Conservation (phyloP, 2,329 filamentous ascomycete genomes). For the Calycina marina region DNA sequence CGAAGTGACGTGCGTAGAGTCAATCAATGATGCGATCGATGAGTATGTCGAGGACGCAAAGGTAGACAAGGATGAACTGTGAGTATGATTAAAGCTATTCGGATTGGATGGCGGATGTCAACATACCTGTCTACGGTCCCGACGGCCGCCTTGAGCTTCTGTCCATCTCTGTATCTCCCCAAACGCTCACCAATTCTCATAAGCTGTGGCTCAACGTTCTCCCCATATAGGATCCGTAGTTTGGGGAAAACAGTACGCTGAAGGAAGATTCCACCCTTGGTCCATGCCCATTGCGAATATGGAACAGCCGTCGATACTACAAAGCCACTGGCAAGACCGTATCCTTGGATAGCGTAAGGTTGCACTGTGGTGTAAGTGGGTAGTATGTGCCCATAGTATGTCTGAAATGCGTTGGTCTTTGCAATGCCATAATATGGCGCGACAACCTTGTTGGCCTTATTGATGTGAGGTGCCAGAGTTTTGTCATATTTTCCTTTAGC, state of each 20-base stretch:
- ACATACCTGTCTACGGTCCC: constrained; percentile 35
- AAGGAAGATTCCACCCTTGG: constrained; percentile 54
- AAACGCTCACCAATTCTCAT: constrained; percentile 83
- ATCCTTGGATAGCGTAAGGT: constrained; percentile 60
- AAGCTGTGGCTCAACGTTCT: constrained; percentile 92
- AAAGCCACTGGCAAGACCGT: constrained; percentile 50
- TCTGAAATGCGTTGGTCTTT: constrained; percentile 45
- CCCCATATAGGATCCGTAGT: constrained; percentile 63
- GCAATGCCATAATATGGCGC: constrained; percentile 61
- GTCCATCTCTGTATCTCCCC: constrained; percentile 53
- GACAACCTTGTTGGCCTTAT: constrained; percentile 39
- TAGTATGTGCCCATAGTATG: constrained; percentile 58
- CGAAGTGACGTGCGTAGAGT: constrained; percentile 11
- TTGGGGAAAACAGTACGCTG: constrained; percentile 70
- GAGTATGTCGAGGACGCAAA: constrained; percentile 17
- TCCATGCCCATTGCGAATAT: constrained; percentile 55
- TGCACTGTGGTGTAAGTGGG: constrained; percentile 62
- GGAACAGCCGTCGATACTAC: constrained; percentile 58
- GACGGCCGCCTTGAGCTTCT: constrained; percentile 43
- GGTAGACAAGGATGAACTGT: constrained; percentile 19
- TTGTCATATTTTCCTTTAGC: constrained; percentile 54
- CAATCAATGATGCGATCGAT: constrained; percentile 15
- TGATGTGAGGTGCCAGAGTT: constrained; percentile 59
- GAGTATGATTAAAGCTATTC: constrained; percentile 5
- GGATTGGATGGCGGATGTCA: constrained; percentile 5